phyloP scores from a whole-genome alignment of 768 basidiomycete genomes.

The Boletellus emodensis region DNA sequence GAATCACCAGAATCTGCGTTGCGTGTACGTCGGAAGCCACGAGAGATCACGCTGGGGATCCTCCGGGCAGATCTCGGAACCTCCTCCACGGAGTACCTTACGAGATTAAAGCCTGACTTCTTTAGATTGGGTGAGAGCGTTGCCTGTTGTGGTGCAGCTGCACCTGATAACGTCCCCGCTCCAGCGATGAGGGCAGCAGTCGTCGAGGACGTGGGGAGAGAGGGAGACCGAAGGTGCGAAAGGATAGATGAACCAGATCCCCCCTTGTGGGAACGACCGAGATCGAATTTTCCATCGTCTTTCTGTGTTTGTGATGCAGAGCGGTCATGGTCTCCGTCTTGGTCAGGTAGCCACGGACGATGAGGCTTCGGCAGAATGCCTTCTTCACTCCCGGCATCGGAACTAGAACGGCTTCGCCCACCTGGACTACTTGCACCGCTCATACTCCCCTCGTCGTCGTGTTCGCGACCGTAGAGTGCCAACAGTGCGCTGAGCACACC shows the following conservation, averaged over 20 bases:
- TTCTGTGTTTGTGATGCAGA: slow-evolving; percentile 3
- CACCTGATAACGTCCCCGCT: slow-evolving; percentile 61
- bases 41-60: slow-evolving; percentile 1
- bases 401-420: slow-evolving; percentile 19
- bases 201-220: slow-evolving; percentile 18
- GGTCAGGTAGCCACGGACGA: slow-evolving; percentile 19
- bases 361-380: slow-evolving; percentile 14
- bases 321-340: slow-evolving; percentile 3
- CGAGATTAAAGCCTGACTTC: slow-evolving; percentile 62
- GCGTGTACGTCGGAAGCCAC: slow-evolving; percentile 6
- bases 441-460: slow-evolving; percentile 26
- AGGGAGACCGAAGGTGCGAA: slow-evolving; percentile 13
- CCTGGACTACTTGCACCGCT: slow-evolving; percentile 21
- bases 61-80: background rate
- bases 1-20: slow-evolving; percentile 13
- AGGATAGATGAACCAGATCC: slow-evolving; percentile 28
- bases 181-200: slow-evolving; percentile 65
- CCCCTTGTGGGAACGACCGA: slow-evolving; percentile 18
- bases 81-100: slow-evolving; percentile 41
- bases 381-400: slow-evolving; percentile 18
- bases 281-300: slow-evolving; percentile 2
- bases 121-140: slow-evolving; percentile 55
- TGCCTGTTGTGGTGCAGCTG: slow-evolving; percentile 47
- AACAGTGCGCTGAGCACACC: slow-evolving; percentile 67
- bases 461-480: slow-evolving; percentile 48